phyloP scores from a whole-genome alignment of 768 basidiomycete genomes.

The Leccinum variicolor region DNA sequence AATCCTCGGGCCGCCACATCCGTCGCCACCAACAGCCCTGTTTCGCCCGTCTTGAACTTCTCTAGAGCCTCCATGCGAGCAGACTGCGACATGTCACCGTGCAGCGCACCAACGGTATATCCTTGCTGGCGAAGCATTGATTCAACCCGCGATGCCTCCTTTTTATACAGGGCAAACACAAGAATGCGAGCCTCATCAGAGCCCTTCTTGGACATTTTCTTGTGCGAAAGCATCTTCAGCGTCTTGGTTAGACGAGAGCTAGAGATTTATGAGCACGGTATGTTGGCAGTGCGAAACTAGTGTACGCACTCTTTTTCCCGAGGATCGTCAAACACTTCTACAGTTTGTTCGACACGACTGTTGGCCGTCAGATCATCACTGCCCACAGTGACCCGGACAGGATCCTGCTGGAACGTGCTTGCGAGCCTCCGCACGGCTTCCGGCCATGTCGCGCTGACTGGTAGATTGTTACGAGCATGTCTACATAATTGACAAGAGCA shows the following conservation, averaged over 20 bases:
- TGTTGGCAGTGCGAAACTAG: not conserved
- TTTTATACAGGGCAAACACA: conserved; percentile 96
- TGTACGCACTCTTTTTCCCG: conserved; percentile 79
- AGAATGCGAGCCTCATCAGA: conserved; percentile 66
- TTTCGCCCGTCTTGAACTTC: conserved; percentile 79
- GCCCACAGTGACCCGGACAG: conserved; percentile 90
- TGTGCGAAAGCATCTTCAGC: conserved; percentile 54
- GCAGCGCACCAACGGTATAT: conserved; percentile 77
- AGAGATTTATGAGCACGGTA: not conserved
- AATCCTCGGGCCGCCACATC: conserved; percentile 97
- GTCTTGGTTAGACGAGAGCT: conserved; percentile 61
- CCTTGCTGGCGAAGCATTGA: conserved; percentile 69
- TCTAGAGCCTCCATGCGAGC: conserved; percentile 84
- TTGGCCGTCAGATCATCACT: conserved; percentile 95
- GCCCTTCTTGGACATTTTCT: conserved; percentile 53
- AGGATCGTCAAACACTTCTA: conserved; percentile 89
- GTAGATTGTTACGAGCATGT: not conserved
- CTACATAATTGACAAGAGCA: conserved; percentile 6
- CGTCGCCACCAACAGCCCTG: conserved; percentile 86
- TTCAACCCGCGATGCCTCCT: conserved; percentile 91
- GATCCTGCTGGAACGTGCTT: conserved; percentile 78
- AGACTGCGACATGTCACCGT: conserved; percentile 87
- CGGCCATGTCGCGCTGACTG: conserved; percentile 99
- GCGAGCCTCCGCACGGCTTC: conserved; percentile 89
- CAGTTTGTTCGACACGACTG: conserved; percentile 83